Evolutionary conservation across 139 green algal genomes (phyloP).

Genomic region (Chlamydomonas sp.): DNA sequence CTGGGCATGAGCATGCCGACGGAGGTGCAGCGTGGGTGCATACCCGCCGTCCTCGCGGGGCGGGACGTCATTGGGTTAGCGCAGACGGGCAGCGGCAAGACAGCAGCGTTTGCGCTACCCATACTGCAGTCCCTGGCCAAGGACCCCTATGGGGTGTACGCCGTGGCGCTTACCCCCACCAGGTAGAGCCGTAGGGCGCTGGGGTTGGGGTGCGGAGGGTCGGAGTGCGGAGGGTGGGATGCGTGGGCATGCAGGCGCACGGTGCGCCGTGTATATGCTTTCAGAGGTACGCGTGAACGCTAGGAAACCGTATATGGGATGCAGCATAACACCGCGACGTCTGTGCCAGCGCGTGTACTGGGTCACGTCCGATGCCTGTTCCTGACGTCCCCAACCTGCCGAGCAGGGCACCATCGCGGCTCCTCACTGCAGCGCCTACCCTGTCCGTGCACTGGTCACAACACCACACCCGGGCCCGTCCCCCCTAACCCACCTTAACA

Average conservation of each 20-base stretch:
- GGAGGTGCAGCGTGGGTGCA: slow-evolving; percentile 82
- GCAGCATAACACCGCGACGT: too few species aligned
- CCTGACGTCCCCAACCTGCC: too few species aligned
- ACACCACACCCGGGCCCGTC: neutral
- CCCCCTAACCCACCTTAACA: neutral
- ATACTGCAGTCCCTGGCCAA: slow-evolving; percentile 85
- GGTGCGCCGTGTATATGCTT: slow-evolving; percentile 1
- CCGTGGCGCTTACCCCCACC: slow-evolving; percentile 93
- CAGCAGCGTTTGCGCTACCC: slow-evolving; percentile 96
- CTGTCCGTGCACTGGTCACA: neutral
- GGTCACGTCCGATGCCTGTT: too few species aligned
- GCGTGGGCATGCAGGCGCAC: neutral
- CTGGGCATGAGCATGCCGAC: slow-evolving; percentile 55
- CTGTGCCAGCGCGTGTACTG: too few species aligned
- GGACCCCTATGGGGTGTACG: slow-evolving; percentile 95
- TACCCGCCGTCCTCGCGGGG: slow-evolving; percentile 87
- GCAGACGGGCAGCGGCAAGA: slow-evolving; percentile 97
- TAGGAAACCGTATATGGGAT: too few species aligned
- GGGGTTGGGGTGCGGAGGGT: too few species aligned
- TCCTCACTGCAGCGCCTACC: neutral
- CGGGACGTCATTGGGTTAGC: slow-evolving; percentile 91
- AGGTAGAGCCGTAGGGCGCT: slow-evolving; percentile 49
- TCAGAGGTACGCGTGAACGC: too few species aligned
- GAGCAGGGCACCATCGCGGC: neutral
- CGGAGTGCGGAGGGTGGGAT: neutral